Evolutionary conservation across 2,329 filamentous ascomycete species (phyloP), one percentile per base, ranked within the genome.

Genomic region (Colletotrichum somersetense): DNA sequence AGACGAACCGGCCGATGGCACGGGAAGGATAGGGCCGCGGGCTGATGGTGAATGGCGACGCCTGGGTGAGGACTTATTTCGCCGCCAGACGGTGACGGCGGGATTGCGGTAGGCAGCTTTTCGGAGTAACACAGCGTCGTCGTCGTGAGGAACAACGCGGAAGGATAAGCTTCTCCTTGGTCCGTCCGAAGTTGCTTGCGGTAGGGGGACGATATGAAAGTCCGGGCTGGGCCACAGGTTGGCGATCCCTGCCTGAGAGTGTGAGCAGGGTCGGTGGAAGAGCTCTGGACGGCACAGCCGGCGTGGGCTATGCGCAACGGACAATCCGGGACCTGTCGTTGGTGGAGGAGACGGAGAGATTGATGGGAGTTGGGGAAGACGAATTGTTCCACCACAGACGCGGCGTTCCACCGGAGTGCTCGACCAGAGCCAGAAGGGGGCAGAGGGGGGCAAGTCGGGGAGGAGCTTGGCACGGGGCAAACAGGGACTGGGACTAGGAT

Each of bases 301-400:
- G 67, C 64, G 53, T 59, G 52, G 55, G 56, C 53, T 16, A 64
- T 64, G 42, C 35, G 55, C 38, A 70, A 61, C 55, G 65, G 42
- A 61, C 56, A 74, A 68, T 69, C 48, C 55, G 65, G 30, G 33
- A 63, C 30, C 33, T 65, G 67, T 74, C 73, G 72, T 74, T 74
- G 73, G 73, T 74, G 73, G 73, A 74, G 65, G 72, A 71, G 69
- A 72, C 61, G 72, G 68, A 68, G 62, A 71, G 71, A 68, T 57
- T 71, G 72, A 68, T 67, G 71, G 66, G 70, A 67, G 62, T 72
- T 62, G 62, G 63, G 68, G 59, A 67, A 56, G 73, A 62, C 33
- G 65, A 74, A 72, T 74, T 74, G 72, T 74, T 74, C 73, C 73
- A 74, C 73, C 73, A 74, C 67, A 74, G 73, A 73, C 52, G 58